Base-by-base conservation (phyloP, 106 monocot species). In the Posidonia australis region DNA sequence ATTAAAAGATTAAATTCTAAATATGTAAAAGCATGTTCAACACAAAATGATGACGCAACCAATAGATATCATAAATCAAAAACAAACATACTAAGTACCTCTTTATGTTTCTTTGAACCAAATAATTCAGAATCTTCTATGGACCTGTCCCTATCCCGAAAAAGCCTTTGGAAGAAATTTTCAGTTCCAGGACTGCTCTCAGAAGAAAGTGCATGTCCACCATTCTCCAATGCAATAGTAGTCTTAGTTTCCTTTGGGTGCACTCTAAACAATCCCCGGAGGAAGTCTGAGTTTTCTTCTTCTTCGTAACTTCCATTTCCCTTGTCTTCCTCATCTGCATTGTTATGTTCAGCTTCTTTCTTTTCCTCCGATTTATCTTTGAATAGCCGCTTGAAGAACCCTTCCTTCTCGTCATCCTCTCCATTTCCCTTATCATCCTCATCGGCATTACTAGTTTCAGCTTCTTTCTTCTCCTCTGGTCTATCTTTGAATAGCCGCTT, bases 141-240 rank as follows among this genome's bases (percentile, higher is more conserved):
- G 60, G 96, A 98, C 1, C 82, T 79, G 45, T 98, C 98, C 60
- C 91, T 79, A 70, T 98, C 98, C 22, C 87, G 77, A 79, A 98
- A 98, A 27, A 98, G 67, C 57, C 87, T 79, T 58, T 66, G 72
- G 44, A 98, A 98, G 74, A 98, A 98, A 61, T 63, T 88, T 67
- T 98, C 98, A 4, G 91, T 83, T 60, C 98, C 98, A 51, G 87
- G 91, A 66, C 91, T 91, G 57, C 85, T 88, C 72, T 88, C 87
- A 53, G 64, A 67, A 28, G 74, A 26, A 63, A 67, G 23, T 42
- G 43, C 67, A 74, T 62, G 5, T 20, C 66, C 70, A 54, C 80
- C 63, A 83, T 65, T 79, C n/a, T 74, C 85, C 66, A 31, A 64
- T 14, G 60, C 46, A 80, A 45, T 28, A 10, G 72, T 42, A 65